Base-by-base conservation (phyloP, 139 green algal genomes). In the Closterium sp. region DNA sequence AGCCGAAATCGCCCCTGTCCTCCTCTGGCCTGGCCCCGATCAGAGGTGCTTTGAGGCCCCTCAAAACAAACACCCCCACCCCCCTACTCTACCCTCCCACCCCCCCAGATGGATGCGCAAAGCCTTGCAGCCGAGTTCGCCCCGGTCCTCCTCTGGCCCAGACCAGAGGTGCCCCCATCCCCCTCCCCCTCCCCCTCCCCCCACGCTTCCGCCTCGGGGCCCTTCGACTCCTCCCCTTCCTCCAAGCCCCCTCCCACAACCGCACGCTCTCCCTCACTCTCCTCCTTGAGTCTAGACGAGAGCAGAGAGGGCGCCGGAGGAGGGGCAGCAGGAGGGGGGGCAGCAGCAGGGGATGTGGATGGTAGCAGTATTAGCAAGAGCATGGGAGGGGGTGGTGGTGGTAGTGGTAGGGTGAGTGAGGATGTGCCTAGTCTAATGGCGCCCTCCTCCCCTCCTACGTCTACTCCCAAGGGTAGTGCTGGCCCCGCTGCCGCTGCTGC, bases 11-110 rank as follows among this genome's bases (percentile, higher is more conserved):
- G 89, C 89, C 36, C 89, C 89, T 28, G 36, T 89, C 21, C 89
- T 92, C 8, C 89, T 92, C n/a, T 92, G 89, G n/a, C n/a, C n/a
- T n/a, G n/a, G 89, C 43, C n/a, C 10, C 90, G 83, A 86, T 9
- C 30, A 34, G 83, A 86, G 83, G 55, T 76, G n/a, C n/a, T n/a
- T n/a, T n/a, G n/a, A n/a, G n/a, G n/a, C n/a, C n/a, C n/a, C n/a
- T n/a, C n/a, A n/a, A n/a, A n/a, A n/a, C n/a, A n/a, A n/a, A n/a
- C n/a, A n/a, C n/a, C n/a, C n/a, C n/a, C n/a, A n/a, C n/a, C 1
- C 38, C 12, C 55, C 55, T 4, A 28, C 55, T 6, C 36, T 55
- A 4, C 55, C 83, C 31, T 10, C 83, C 30, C 85, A 9, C 25
- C 19, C 33, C 34, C 87, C 31, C 64, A 92, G 89, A 92, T 92